Base-by-base conservation (phyloP, 225 moss, liverwort and hornwort species). In the Lunularia cruciata region DNA sequence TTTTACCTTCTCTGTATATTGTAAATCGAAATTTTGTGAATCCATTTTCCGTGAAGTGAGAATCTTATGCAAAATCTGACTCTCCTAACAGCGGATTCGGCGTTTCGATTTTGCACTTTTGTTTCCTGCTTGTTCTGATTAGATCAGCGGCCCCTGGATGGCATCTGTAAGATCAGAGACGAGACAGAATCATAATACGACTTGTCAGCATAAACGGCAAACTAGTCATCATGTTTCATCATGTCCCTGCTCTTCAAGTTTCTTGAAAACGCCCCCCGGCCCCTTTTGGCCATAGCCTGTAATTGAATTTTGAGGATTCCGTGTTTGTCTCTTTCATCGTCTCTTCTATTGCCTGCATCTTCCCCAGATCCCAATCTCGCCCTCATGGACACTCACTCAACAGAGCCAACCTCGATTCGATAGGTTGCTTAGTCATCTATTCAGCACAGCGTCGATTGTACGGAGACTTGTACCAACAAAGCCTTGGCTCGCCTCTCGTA, bases 161-260 rank as follows among this genome's bases (percentile, higher is more conserved):
- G 46, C 46, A 14, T 47, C 47, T 48, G 19, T 18, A 48, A 18
- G 1, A 1, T 6, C n/a, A n/a, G n/a, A 48, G 47, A 18, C 47
- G 6, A 7, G 19, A 48, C 47, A 20, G 18, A 48, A n/a, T n/a
- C n/a, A n/a, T 48, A 48, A 5, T 19, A 3, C 22, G 47, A 48
- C 47, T 48, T 48, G 47, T 48, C 47, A 48, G 47, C 9, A 20
- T 48, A 18, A 20, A 18, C 47, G 22, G 47, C 9, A 20, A n/a
- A 48, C 47, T 48, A 2, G 19, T n/a, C 6, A 19, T 48, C 47
- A 48, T 48, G 47, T 48, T 20, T 5, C 46, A 47, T 47, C 46
- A 47, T 47, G 46, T 47, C 47, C 47, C 13, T 48, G 6, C 47
- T 48, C 47, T 48, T 48, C 19, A 48, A 48, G 47, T 48, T 48